Base-by-base conservation (phyloP, 768 basidiomycete genomes). In the Psilocybe cubensis region DNA sequence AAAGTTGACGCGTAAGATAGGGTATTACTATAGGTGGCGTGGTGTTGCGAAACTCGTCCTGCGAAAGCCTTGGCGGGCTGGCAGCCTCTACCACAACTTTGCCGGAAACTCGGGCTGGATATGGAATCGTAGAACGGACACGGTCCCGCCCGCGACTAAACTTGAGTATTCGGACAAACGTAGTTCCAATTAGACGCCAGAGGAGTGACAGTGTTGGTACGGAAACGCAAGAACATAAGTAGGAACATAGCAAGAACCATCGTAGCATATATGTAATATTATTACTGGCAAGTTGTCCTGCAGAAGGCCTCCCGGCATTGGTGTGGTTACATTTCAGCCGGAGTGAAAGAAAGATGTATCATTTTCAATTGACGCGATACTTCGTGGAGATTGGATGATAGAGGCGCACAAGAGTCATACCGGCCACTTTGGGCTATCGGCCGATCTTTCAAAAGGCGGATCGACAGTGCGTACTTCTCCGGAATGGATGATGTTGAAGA, bases 1-100 rank as follows among this genome's bases (percentile, higher is more conserved):
- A 18, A 31, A 51, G 31, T 21, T 35, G 14, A 48, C 23, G 9
- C 2, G 51, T 31, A 45, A 25, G 17, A 41, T 40, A 64, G 61
- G 57, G 61, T 27, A 51, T 63, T 42, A 63, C 63, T 4, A 47
- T 60, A 47, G 57, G 57, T 6, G 56, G 59, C 18, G 59, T 64
- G 52, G 57, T 63, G 14, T 44, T 66, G 51, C 61, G 61, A 33
- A 57, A 54, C 23, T 48, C 54, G 3, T 50, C 59, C 27, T 57
- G 50, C 45, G 63, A 64, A 59, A 41, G 57, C n/a, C 49, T 59
- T 55, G 58, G 49, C 52, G 54, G 59, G 17, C 53, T 48, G 31
- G 43, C 63, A 23, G 29, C 43, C 18, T 52, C 63, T 12, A 56
- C 59, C 21, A 33, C 54, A 7, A 47, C 40, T 17, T 50, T 60